Conservation (phyloP, 768 basidiomycete genomes). For the Pluteus cervinus region DNA sequence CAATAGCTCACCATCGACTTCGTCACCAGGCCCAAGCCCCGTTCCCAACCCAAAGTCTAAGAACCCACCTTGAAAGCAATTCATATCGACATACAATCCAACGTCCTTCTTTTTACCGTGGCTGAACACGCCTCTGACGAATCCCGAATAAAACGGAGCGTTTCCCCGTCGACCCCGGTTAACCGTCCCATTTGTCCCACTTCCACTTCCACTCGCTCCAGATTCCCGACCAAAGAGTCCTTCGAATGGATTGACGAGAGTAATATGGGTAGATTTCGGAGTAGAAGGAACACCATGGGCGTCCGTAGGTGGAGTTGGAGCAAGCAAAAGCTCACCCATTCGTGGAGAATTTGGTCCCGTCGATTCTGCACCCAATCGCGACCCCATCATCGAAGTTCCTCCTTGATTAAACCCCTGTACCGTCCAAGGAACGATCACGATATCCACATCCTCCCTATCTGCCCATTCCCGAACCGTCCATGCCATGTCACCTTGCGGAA, state of each 20-base stretch:
- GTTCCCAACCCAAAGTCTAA: slow-evolving; percentile 17
- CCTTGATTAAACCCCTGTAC: too few species aligned
- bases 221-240: slow-evolving; percentile 49
- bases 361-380: too few species aligned
- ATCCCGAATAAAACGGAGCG: slow-evolving; percentile 88
- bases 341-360: too few species aligned
- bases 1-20: too few species aligned
- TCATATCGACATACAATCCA: slow-evolving; percentile 78
- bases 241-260: slow-evolving; percentile 62
- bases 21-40: too few species aligned
- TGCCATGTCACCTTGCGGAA: slow-evolving; percentile 70
- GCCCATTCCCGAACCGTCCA: slow-evolving; percentile 67
- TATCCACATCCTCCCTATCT: slow-evolving; percentile 48
- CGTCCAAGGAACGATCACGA: slow-evolving; percentile 88
- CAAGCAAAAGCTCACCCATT: too few species aligned
- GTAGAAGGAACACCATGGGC: slow-evolving; percentile 7
- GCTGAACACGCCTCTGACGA: slow-evolving; percentile 76
- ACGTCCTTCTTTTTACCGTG: slow-evolving; percentile 71
- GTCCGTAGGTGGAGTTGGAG: slow-evolving; percentile 36
- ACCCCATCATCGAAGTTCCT: too few species aligned
- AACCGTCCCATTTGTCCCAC: slow-evolving; percentile 44
- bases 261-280: background rate
- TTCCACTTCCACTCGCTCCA: slow-evolving; percentile 43
- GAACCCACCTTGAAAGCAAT: slow-evolving; percentile 33
- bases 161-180: too few species aligned